phyloP scores from a whole-genome alignment of 129 eudicot species.

The Smallanthus sonchifolius region DNA sequence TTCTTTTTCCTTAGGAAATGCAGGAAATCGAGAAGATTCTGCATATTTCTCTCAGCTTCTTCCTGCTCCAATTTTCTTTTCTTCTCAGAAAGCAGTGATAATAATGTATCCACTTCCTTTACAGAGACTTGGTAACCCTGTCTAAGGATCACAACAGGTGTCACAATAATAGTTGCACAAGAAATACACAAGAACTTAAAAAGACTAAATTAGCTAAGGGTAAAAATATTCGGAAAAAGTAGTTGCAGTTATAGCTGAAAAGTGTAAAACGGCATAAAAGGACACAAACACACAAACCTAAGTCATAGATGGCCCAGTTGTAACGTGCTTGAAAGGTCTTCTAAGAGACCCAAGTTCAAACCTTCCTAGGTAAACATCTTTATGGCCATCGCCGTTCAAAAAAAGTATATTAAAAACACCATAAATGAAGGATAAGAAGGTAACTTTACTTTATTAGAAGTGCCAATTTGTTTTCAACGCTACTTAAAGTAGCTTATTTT shows the following conservation, averaged over 20 bases:
- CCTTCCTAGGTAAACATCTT: no score
- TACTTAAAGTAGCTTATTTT: neutral
- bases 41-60: slow-evolving; percentile 88
- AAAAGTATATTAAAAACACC: neutral
- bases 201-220: neutral
- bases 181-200: neutral
- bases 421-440: neutral
- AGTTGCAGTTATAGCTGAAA: neutral
- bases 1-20: slow-evolving; percentile 65
- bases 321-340: no score
- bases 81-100: slow-evolving; percentile 72
- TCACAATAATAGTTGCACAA: slow-evolving; percentile 25
- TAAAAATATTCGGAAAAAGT: neutral
- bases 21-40: slow-evolving; percentile 68
- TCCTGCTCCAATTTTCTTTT: slow-evolving; percentile 93
- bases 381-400: no score
- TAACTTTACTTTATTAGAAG: neutral
- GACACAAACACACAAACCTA: neutral
- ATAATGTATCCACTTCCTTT: slow-evolving; percentile 70
- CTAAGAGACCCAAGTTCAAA: no score
- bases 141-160: slow-evolving; percentile 41
- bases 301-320: neutral
- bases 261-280: neutral
- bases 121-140: slow-evolving; percentile 95
- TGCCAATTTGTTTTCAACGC: neutral